phyloP scores from a whole-genome alignment of 345 rosid genomes.

The Jatropha curcas region DNA sequence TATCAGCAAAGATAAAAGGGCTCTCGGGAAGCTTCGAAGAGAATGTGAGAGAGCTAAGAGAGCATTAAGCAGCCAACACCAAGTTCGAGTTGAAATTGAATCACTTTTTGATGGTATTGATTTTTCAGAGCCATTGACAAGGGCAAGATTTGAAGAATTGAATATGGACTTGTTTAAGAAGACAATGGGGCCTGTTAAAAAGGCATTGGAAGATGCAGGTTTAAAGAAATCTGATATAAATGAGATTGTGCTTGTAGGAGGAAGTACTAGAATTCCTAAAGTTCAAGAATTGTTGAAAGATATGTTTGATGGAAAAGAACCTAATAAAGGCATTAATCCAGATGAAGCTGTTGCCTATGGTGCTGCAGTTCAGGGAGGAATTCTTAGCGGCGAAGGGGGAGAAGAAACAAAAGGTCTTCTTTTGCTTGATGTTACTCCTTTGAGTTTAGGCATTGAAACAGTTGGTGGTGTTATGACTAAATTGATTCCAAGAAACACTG shows the following conservation, averaged over 20 bases:
- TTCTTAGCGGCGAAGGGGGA: conserved; percentile 50
- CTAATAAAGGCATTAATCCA: conserved; percentile 50
- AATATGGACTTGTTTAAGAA: conserved; percentile 58
- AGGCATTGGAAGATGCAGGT: conserved; percentile 49
- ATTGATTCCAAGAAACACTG: conserved; percentile 59
- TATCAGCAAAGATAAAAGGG: conserved; percentile 45
- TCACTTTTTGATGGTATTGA: conserved; percentile 52
- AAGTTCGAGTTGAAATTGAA: conserved; percentile 52
- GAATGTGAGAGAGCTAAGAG: conserved; percentile 60
- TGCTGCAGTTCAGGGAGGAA: conserved; percentile 58
- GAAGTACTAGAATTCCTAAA: conserved; percentile 57
- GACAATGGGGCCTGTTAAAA: conserved; percentile 51
- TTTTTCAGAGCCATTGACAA: conserved; percentile 55
- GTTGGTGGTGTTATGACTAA: conserved; percentile 60
- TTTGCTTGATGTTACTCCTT: conserved; percentile 50
- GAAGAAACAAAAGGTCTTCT: conserved; percentile 49
- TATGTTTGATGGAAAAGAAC: conserved; percentile 55
- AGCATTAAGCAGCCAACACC: conserved; percentile 53
- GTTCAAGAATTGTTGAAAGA: conserved; percentile 52
- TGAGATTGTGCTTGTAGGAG: conserved; percentile 69
- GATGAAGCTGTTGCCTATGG: conserved; percentile 69
- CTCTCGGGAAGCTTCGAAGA: conserved; percentile 51
- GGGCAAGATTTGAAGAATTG: conserved; percentile 55
- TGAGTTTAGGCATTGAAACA: conserved; percentile 57
- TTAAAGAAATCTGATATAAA: conserved; percentile 41